Evolutionary conservation across 768 basidiomycete species (phyloP).

Genomic region (Lactifluus rugatus): DNA sequence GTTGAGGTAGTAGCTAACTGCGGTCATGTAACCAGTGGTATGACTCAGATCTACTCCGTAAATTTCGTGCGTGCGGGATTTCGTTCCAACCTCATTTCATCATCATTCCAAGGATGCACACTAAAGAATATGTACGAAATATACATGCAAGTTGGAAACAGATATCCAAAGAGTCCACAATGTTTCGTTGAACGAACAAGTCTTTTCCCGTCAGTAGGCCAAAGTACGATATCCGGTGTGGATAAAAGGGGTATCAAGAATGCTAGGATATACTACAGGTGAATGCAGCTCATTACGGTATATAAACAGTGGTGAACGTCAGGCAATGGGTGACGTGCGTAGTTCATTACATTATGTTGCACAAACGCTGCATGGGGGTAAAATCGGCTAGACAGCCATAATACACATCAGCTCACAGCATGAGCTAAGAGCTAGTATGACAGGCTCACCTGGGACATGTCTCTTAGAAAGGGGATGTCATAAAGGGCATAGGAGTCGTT

Average conservation of each 20-base stretch:
- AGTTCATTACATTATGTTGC: constrained; percentile 15
- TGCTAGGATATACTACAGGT: constrained; percentile 11
- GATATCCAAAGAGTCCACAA: constrained; percentile 1
- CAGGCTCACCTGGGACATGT: neutral
- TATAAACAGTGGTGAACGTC: constrained; percentile 4
- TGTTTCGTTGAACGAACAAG: neutral
- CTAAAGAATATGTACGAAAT: constrained; percentile 1
- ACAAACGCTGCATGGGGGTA: constrained; percentile 5
- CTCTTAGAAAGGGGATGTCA: neutral
- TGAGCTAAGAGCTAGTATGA: neutral
- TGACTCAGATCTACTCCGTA: neutral
- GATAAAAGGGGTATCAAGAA: constrained; percentile 11
- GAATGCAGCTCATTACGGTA: constrained; percentile 8
- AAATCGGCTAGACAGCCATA: neutral
- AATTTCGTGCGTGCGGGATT: neutral
- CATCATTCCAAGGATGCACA: neutral
- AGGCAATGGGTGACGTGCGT: neutral
- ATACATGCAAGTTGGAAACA: constrained; percentile 10
- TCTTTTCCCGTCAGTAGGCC: constrained; percentile 10
- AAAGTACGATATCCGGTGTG: constrained; percentile 6
- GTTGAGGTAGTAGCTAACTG: too few species aligned
- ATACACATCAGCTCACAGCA: neutral
- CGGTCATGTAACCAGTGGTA: neutral
- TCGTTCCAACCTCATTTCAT: neutral
- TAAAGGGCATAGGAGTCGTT: constrained; percentile 16